A percentile compares a stretch with the other conserved stretches of the same genome.
Evolutionary conservation across 345 rosid species (phyloP).

Genomic region (Stellera chamaejasme): DNA sequence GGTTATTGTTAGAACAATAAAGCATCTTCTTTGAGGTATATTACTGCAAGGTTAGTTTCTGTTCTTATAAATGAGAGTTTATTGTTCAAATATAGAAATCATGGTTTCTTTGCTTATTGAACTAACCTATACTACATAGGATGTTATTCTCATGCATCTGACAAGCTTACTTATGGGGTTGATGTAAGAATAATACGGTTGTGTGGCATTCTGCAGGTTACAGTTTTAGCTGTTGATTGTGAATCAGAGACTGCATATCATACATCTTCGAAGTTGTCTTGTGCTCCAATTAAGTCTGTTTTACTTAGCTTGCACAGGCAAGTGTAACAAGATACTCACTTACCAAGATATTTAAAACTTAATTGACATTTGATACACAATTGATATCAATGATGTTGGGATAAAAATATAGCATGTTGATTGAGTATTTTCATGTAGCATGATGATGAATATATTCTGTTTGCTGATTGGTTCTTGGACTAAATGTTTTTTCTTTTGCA

Average conservation of each 20-base stretch:
- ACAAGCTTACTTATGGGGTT: slow-evolving; percentile 62
- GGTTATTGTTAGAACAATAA: slow-evolving; percentile 53
- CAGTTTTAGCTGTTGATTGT: background rate
- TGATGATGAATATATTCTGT: too few relatives aligned
- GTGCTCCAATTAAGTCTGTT: slow-evolving; percentile 1
- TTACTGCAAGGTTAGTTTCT: slow-evolving; percentile 62
- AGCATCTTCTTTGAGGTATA: slow-evolving; percentile 88
- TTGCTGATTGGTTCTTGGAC: too few relatives aligned
- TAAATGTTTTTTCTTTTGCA: too few relatives aligned
- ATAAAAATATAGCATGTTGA: too few relatives aligned
- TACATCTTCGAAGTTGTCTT: background rate
- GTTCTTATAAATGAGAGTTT: background rate
- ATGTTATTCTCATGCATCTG: slow-evolving; percentile 88
- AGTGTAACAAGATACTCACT: too few relatives aligned
- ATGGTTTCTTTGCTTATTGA: background rate
- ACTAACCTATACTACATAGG: slow-evolving; percentile 31
- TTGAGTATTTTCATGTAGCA: too few relatives aligned
- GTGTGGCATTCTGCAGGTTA: slow-evolving; percentile 94
- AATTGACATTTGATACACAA: too few relatives aligned
- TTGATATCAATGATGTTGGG: too few relatives aligned
- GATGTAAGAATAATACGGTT: slow-evolving; percentile 66
- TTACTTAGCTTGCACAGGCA: background rate
- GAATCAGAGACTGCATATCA: background rate
- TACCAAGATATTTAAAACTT: too few relatives aligned
- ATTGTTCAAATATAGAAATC: background rate